phyloP scores from a whole-genome alignment of 257 asterid species.

The Solanum lycopersicoides region DNA sequence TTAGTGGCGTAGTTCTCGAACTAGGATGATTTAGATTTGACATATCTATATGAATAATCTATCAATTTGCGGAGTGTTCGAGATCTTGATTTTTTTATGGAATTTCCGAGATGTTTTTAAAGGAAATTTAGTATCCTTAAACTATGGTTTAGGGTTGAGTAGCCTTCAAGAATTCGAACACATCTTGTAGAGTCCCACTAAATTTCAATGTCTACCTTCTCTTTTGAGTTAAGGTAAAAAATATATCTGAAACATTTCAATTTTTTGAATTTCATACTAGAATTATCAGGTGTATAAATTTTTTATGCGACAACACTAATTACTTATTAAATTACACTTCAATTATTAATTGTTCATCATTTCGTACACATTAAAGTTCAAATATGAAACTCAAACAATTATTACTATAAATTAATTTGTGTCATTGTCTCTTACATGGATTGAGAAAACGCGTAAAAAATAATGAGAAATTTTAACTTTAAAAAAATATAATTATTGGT shows the following conservation, averaged over 20 bases:
- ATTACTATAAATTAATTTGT: background rate
- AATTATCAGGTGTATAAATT: background rate
- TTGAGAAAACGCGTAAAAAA: background rate
- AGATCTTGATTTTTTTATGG: too few relatives aligned
- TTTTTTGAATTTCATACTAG: fast-evolving
- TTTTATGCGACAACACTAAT: background rate
- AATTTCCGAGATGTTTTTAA: too few relatives aligned
- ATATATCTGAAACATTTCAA: background rate
- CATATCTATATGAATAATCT: too few relatives aligned
- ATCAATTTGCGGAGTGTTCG: too few relatives aligned
- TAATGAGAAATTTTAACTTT: background rate
- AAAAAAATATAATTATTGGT: background rate
- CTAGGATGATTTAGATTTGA: too few relatives aligned
- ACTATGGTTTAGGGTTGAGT: too few relatives aligned
- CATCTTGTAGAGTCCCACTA: too few relatives aligned
- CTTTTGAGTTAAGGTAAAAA: background rate
- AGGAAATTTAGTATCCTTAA: too few relatives aligned
- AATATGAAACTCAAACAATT: background rate
- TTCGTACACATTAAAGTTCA: background rate
- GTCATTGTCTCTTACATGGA: background rate
- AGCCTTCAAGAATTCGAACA: too few relatives aligned
- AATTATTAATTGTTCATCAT: too few relatives aligned
- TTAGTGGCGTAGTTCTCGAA: too few relatives aligned
- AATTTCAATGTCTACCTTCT: too few relatives aligned
- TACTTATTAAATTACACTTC: background rate